These are phyloP conservation scores for Ogataea pilisensis DNA, from an alignment of 805 yeast species.

Conservation along the genomic window DNA sequence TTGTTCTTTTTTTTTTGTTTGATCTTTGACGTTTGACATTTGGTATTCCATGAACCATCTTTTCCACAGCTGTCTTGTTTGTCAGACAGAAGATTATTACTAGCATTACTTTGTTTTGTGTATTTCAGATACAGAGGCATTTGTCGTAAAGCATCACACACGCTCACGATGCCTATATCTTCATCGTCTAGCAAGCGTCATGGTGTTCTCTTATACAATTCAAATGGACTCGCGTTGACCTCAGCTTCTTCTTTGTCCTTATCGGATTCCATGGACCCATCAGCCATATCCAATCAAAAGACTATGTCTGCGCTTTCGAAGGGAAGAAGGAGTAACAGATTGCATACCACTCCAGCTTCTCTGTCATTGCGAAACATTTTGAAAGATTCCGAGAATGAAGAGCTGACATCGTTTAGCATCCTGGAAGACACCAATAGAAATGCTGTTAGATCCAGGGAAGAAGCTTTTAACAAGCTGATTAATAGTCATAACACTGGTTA, in stretches of 20 bases:
- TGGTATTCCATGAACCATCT: no score
- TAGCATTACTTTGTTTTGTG: background rate
- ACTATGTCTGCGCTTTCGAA: constrained; percentile 1
- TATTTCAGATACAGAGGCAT: background rate
- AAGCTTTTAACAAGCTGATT: constrained; percentile 9
- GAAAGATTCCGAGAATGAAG: constrained; percentile 7
- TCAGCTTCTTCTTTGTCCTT: constrained; percentile 2
- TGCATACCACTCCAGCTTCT: constrained; percentile 13
- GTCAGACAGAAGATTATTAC: no score
- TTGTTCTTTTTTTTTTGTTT: background rate
- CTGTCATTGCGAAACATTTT: constrained; percentile 14
- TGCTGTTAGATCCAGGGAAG: constrained; percentile 6
- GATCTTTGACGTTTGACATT: background rate
- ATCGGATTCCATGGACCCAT: constrained; percentile 5
- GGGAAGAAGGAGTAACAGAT: constrained; percentile 4
- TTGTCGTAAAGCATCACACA: background rate
- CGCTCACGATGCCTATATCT: constrained; percentile 1
- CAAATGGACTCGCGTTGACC: constrained; percentile 1
- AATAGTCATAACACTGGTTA: constrained; percentile 1
- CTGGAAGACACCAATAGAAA: constrained; percentile 7
- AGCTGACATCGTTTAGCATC: background rate
- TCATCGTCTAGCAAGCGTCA: constrained; percentile 17
- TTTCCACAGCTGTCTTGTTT: no score
- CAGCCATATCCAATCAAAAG: background rate
- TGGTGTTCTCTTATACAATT: constrained; percentile 14